Base-by-base conservation (phyloP, 2,329 filamentous ascomycete species). In the Trichoderma gracile region DNA sequence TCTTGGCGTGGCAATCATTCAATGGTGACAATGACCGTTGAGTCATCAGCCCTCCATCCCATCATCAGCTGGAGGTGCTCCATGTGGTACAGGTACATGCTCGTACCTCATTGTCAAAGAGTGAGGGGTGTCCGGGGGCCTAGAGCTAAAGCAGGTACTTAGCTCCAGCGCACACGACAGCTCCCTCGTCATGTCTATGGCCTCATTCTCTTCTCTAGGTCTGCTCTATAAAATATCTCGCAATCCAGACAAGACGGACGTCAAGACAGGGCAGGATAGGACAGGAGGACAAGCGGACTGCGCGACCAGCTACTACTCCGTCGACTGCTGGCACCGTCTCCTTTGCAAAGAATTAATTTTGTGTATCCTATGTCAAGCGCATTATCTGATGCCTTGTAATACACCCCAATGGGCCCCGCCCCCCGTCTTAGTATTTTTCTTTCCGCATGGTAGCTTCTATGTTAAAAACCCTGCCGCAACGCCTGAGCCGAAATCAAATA, bases 401-500 rank as follows among this genome's bases (percentile, higher is more conserved):
- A 61, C 58, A 65, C 64, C 58, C n/a, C 42, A 25, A 47, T 62
- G 25, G 53, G n/a, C 46, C 50, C 25, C 56, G 49, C 40, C 53
- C 53, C 42, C 58, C 42, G 58, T 62, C 47, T 62, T 52, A 33
- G 15, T 17, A 43, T 45, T 40, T 45, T 30, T 58, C 46, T 57
- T 62, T 57, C 46, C 57, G 25, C 47, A 45, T 46, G 58, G 64
- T 67, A 70, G 70, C 49, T 64, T 75, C 73, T 75, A 75, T 75
- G 66, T 43, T 61, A 68, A 71, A 67, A 65, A 46, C 69, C 71
- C 70, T 71, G 64, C 71, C 73, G 66, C 69, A 74, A 75, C 73
- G 73, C 73, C 73, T 69, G 70, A 61, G 61, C 65, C 69, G 68
- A 65, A 71, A 72, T 42, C 71, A 70, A 72, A 52, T 38, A 45